Evolutionary conservation across 176 grass and related monocot species (phyloP), one percentile per base, ranked within the genome.

Genomic region (Leersia perrieri): DNA sequence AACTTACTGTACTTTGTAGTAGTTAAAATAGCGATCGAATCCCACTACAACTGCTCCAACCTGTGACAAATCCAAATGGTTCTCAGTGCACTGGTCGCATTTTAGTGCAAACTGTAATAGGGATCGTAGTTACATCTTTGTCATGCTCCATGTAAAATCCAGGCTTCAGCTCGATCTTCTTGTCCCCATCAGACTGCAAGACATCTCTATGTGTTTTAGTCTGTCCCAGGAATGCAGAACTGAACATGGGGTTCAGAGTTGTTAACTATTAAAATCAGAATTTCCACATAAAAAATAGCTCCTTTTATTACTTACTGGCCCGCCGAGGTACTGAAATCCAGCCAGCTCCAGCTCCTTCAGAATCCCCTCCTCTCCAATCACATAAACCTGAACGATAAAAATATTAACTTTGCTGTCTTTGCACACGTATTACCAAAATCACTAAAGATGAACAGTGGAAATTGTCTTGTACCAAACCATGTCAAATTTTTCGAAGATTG

Each of bases 1-100:
- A 77, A 87, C 90, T 89, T 90, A 98, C 96, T 98, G 96, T 86
- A 91, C 85, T 99, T 99, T 99, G 58, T 99, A 95, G 78, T 95
- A 99, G 84, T 95, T 99, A 20, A 95, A 93, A 53, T 99, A 99
- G 22, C 96, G 92, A 80, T 99, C 96, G 30, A 95, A 99, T 82
- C 96, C 96, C 11, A 98, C 96, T 23, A 99, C 96, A 69, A 99
- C 96, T 20, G 96, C 96, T 71, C 96, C 92, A 78, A 99, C 96
- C 92, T 99, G 87, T 75, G 45, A 85, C 49, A 81, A 81, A 58
- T 35, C 34, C 63, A 76, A 75, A 80, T 74, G 66, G 11, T 25
- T 26, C 25, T 72, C 41, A 73, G 30, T 86, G 14, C n/a, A 72
- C 5, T 14, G 33, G 14, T 33, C 8, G 3, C 18, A 77, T 62